Conservation (phyloP, 2,329 filamentous ascomycete genomes). For the Calonectria hawksworthii region DNA sequence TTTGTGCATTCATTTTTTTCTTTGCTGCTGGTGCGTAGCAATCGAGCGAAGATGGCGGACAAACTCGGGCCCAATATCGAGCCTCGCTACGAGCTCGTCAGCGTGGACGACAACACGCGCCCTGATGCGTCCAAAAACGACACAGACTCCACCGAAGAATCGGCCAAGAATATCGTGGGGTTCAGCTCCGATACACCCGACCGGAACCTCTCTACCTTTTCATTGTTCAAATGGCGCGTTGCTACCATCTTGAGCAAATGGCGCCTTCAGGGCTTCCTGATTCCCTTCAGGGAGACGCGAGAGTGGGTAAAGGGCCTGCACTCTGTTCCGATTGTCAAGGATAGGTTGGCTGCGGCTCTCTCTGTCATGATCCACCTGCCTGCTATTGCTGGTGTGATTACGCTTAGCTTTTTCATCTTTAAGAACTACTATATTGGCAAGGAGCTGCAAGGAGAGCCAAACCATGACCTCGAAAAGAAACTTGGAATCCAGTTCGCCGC, state of each 20-base stretch:
- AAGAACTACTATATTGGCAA: conserved; percentile 42
- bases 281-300: conserved; percentile 19
- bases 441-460: conserved; percentile 35
- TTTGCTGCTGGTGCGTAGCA: not conserved
- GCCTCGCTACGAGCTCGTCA: conserved; percentile 35
- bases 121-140: not conserved
- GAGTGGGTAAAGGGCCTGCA: not conserved
- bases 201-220: not conserved
- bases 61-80: not conserved
- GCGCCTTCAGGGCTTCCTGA: conserved; percentile 29
- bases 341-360: conserved; percentile 31
- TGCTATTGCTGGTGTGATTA: conserved; percentile 32
- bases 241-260: conserved; percentile 37
- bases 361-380: conserved; percentile 35
- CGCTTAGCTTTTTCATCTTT: conserved; percentile 39
- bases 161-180: conserved; percentile 3
- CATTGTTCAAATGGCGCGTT: conserved; percentile 30
- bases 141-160: not conserved
- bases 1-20: not conserved
- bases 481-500: conserved; percentile 38
- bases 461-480: conserved; percentile 37
- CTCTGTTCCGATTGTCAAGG: conserved; percentile 37
- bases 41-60: conserved; percentile 18
- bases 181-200: not conserved
- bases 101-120: conserved; percentile 23